Conservation (phyloP, 148 eudicot species). For the Polygonum maritimum region DNA sequence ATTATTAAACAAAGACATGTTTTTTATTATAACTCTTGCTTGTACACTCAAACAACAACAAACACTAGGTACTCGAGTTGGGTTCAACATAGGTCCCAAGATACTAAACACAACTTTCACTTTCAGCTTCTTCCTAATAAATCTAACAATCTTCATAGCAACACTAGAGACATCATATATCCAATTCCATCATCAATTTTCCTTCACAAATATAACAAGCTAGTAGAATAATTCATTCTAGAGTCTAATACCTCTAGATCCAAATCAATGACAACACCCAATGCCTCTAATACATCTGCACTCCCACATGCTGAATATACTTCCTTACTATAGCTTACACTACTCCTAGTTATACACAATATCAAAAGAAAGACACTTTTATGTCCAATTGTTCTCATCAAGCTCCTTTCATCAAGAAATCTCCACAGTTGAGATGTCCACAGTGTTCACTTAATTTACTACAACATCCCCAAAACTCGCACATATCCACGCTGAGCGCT, state of each 20-base stretch:
- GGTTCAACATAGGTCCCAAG: conserved; percentile 95
- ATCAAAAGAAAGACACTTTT: background rate
- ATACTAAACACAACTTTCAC: conserved; percentile 91
- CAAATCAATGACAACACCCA: conserved; percentile 77
- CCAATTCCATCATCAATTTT: conserved; percentile 44
- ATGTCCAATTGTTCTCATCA: background rate
- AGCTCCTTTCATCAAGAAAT: background rate
- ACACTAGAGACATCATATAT: conserved; percentile 92
- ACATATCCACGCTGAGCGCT: too few relatives aligned
- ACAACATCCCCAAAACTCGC: too few relatives aligned
- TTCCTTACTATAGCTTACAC: conserved; percentile 67
- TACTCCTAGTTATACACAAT: background rate
- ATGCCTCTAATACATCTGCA: conserved; percentile 88
- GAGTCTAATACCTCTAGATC: conserved; percentile 64
- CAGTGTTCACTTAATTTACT: conserved; percentile 97
- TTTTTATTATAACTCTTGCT: conserved; percentile 47
- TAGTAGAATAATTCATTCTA: background rate
- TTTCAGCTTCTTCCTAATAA: conserved; percentile 73
- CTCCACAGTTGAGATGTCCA: conserved; percentile 77
- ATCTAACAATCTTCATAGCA: conserved; percentile 91
- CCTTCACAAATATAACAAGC: too few relatives aligned
- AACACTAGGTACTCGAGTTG: conserved; percentile 65
- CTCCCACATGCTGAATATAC: conserved; percentile 96
- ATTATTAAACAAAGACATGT: too few relatives aligned
- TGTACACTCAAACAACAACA: conserved; percentile 92